Base-by-base conservation (phyloP, 768 basidiomycete genomes). In the Pleurotus salmoneostramineus region DNA sequence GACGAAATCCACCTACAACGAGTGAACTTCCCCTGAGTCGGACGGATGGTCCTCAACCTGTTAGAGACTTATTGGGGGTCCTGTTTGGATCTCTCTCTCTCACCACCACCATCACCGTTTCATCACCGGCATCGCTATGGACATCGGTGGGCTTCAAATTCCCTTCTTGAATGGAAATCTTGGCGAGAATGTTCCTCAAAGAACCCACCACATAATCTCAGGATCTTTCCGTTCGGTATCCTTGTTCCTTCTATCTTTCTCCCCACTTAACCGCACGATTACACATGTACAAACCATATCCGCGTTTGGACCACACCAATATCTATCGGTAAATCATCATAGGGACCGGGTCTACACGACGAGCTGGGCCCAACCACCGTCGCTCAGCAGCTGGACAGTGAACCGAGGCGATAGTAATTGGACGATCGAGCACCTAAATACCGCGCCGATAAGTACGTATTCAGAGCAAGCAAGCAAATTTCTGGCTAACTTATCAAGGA, bases 211-310 rank as follows among this genome's bases (percentile, higher is more conserved):
- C 63, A 69, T 80, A 51, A 62, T 82, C 5, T 66, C 78, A 1
- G 82, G 80, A 33, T 83, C 81, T 0, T 83, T 83, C 63, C 76
- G 77, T 34, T 81, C 82, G 0, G 49, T 81, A 0, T 81, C 82
- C 0, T 71, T 82, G 35, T 79, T 76, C 61, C 68, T 83, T 7
- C 72, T 82, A 11, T 78, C 77, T 2, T 82, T 83, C 64, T 76
- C 74, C 2, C 77, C 81, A 0, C 58, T 69, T 0, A 70, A 72
- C 36, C 68, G 72, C 4, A 71, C 74, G 0, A 66, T 83, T 31
- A 66, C 70, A 5, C 70, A 77, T 35, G 66, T 79, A 0, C 72
- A 77, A 58, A 74, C 72, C 0, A 63, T 81, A 21, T 70, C 72
- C 58, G 79, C 73, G 0, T 77, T 73, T 62, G 80, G 80, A 6